phyloP scores from a whole-genome alignment of 345 rosid genomes.

The Hibiscus syriacus region DNA sequence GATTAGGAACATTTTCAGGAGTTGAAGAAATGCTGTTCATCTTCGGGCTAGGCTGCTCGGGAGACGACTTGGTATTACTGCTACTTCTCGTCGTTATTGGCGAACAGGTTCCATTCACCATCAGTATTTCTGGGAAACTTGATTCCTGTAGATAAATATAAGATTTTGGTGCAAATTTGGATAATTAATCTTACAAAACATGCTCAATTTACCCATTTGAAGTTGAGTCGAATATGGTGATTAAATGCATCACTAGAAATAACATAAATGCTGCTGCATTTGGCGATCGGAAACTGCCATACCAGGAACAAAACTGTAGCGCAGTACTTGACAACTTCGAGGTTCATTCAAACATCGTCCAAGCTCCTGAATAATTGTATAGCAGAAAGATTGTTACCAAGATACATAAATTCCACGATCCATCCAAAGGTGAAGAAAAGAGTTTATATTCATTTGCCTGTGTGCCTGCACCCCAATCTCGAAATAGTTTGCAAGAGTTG shows the following conservation, averaged over 20 bases:
- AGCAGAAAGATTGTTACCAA: neutral
- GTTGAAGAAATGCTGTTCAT: slow-evolving; percentile 1
- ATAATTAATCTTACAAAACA: neutral
- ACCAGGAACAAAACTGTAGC: slow-evolving; percentile 93
- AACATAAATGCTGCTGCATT: neutral
- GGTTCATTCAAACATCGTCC: slow-evolving; percentile 90
- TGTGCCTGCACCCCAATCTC: slow-evolving; percentile 79
- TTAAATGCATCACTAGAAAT: slow-evolving; percentile 5
- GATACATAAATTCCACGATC: neutral
- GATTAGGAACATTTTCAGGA: neutral
- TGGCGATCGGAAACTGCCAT: slow-evolving; percentile 10
- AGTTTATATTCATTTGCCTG: slow-evolving; percentile 28
- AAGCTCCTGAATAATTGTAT: slow-evolving; percentile 76
- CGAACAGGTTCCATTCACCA: slow-evolving; percentile 45
- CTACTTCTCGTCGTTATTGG: slow-evolving; percentile 57
- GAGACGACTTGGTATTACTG: slow-evolving; percentile 32
- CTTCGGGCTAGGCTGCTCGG: slow-evolving; percentile 19
- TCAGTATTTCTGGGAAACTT: slow-evolving; percentile 54
- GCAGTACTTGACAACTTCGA: slow-evolving; percentile 86
- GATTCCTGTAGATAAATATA: slow-evolving; percentile 49
- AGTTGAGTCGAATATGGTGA: neutral
- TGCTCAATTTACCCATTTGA: neutral
- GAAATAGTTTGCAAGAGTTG: slow-evolving; percentile 73
- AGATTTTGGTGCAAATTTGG: neutral
- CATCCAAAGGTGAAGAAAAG: slow-evolving; percentile 7